Base-by-base conservation (phyloP, 139 green algal species). In the Chlamydomonas schloesseri region DNA sequence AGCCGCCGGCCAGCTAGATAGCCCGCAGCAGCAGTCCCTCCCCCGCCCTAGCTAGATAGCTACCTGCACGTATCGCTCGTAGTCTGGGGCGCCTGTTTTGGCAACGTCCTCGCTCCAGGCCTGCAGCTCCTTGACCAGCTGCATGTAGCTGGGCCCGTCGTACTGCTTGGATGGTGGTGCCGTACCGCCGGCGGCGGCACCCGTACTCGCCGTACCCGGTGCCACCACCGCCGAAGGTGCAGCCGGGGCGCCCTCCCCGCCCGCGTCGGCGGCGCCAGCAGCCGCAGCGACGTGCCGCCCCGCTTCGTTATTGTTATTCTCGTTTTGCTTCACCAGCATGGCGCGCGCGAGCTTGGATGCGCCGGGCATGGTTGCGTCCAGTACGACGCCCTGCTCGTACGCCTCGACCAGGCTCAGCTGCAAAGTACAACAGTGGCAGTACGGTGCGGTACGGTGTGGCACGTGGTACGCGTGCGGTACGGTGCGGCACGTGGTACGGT, bases 351-450 rank as follows among this genome's bases (percentile, higher is more conserved):
- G 18, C 34, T 58, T 58, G 21, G 75, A 58, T 1, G 57, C 34
- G 46, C 75, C 75, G 0, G 75, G 75, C 9, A 71, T 58, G 21
- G 11, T 29, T 2, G 71, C 21, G 37, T 82, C 75, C 8, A 82
- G 75, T 9, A 82, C 36, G 23, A 82, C 36, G 58, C 75, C 34
- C 57, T 58, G 75, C 58, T 82, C 75, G 75, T 82, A 82, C 34
- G 75, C 75, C 18, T 72, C 57, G 21, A 34, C 3, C 57, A 58
- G 17, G 34, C 6, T 71, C 21, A 82, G 14, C 75, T 82, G 75
- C 8, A 29, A 36, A 0, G 70, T 58, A 33, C 15, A n/a, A n/a
- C n/a, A n/a, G 67, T 26, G 67, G 17, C 9, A 31, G 64, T 70
- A 36, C 64, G 14, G 3, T 70, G 23, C 64, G n/a, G n/a, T n/a